These are phyloP conservation scores for Penicillium sp. DNA, from an alignment of 2,329 filamentous ascomycete genomes.

Conservation along the genomic window DNA sequence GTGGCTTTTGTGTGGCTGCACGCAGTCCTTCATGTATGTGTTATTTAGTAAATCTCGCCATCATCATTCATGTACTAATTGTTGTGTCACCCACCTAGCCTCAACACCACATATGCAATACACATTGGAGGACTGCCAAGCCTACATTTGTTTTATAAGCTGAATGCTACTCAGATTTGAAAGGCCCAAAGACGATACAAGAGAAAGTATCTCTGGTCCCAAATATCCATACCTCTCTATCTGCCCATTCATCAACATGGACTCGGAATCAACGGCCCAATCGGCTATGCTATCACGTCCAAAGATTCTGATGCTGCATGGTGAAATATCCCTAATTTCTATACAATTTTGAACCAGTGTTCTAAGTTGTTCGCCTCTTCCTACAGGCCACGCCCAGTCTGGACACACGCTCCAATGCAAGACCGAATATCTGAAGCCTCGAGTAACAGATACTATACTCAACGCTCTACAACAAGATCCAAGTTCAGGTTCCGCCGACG, in stretches of 20 bases:
- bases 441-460: background rate
- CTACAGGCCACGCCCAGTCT: background rate
- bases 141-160: background rate
- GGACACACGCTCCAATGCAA: background rate
- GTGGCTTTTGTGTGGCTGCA: too few relatives aligned
- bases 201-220: background rate
- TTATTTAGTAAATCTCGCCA: too few relatives aligned
- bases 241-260: background rate
- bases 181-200: background rate
- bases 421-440: background rate
- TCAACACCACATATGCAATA: too few relatives aligned
- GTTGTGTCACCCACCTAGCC: background rate
- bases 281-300: background rate
- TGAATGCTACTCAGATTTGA: background rate
- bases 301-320: conserved; percentile 1
- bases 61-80: too few relatives aligned
- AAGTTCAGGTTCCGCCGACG: background rate
- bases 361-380: background rate
- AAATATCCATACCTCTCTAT: background rate
- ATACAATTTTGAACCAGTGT: background rate
- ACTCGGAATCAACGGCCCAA: background rate
- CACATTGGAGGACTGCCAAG: too few relatives aligned
- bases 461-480: background rate
- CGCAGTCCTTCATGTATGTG: too few relatives aligned
- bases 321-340: background rate